Percentiles rank a stretch among this genome's conserved stretches.
phyloP scores from a whole-genome alignment of 2,329 filamentous ascomycete species.

The Pseudogymnoascus sp. region DNA sequence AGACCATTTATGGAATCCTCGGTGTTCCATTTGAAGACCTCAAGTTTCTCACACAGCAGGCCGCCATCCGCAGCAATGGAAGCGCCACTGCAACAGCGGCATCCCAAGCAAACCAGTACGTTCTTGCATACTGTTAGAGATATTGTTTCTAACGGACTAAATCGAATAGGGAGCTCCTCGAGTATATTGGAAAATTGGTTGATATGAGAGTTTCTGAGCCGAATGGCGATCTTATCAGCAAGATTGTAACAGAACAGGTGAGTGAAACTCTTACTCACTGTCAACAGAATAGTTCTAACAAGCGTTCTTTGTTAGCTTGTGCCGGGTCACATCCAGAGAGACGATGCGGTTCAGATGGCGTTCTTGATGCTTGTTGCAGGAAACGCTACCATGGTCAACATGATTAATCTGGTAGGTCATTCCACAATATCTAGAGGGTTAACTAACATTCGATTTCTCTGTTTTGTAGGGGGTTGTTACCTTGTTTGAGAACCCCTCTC shows the following conservation, averaged over 20 bases:
- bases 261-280: not conserved
- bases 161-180: constrained; percentile 32
- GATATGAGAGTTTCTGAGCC: constrained; percentile 33
- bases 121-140: not conserved
- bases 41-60: constrained; percentile 38
- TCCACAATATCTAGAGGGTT: not conserved
- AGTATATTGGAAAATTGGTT: constrained; percentile 37
- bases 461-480: constrained; percentile 34
- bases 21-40: constrained; percentile 41
- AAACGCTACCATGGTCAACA: constrained; percentile 45
- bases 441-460: not conserved
- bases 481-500: constrained; percentile 35
- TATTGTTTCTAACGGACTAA: not conserved
- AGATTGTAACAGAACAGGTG: constrained; percentile 23
- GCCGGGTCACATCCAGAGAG: constrained; percentile 26
- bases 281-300: not conserved
- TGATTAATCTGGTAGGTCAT: constrained; percentile 37
- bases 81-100: constrained; percentile 40
- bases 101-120: constrained; percentile 35
- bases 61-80: constrained; percentile 39
- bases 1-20: constrained; percentile 43
- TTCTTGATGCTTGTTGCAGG: constrained; percentile 43
- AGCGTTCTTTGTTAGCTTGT: constrained; percentile 24
- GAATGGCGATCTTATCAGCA: constrained; percentile 39
- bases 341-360: constrained; percentile 35